Base-by-base conservation (phyloP, 2,329 filamentous ascomycete species). In the Cladosporium oxysporum region DNA sequence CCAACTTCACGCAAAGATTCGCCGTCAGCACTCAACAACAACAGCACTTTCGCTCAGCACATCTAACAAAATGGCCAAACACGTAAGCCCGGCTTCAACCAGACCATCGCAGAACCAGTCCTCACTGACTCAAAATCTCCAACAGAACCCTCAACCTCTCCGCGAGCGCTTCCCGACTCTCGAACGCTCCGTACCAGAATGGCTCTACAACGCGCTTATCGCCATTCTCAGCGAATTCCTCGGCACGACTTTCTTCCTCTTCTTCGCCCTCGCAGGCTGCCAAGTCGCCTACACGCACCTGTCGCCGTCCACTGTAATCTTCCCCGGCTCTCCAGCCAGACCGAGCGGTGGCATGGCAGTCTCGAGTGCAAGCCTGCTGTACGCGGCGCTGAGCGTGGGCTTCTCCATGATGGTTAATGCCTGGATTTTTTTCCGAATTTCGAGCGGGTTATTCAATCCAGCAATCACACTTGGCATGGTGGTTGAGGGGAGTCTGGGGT, bases 251-350 rank as follows among this genome's bases (percentile, higher is more conserved):
- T 71, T 76, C 70, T 77, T 76, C 69, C 71, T 77, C 29, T 77
- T 73, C 69, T 73, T 76, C 49, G 76, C 74, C 18, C 75, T 76
- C 62, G 66, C 72, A 1, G 69, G 73, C 26, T 72, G 73, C 28
- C 59, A 83, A 70, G 79, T 83, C 33, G 76, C 82, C 52, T 80
- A 79, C 6, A 83, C 84, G 1, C 62, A 74, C 3, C 70, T 72
- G 12, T 67, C 71, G 0, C 71, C 71, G 28, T 68, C 71, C 5
- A 66, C 66, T 16, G 65, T 69, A 0, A 62, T 47, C 28, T 66
- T 52, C 2, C 14, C 60, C 2, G 18, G 21, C 14, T 29, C 49
- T 4, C 31, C 67, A 1, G 31, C 21, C 8, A 59, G 41, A 28
- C 14, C 41, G 3, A 66, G 14, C 63, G 57, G 21, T 14, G 14